phyloP scores from a whole-genome alignment of 1,139 yeast species.

The Yamadazyma membranifaciens region DNA sequence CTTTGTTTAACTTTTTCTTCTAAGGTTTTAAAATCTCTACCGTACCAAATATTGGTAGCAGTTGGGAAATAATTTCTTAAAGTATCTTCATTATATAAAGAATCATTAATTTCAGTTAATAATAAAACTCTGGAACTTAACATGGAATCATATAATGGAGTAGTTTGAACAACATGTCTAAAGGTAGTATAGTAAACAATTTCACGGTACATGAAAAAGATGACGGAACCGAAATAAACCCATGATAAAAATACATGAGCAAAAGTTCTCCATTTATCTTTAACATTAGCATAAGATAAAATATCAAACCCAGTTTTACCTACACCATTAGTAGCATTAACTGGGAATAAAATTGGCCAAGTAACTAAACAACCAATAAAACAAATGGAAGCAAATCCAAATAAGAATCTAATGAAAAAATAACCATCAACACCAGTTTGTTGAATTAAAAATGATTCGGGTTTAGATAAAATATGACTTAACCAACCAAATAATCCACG shows the following conservation, averaged over 20 bases:
- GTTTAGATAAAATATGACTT: conserved; percentile 46
- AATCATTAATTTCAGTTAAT: conserved; percentile 59
- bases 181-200: conserved; percentile 63
- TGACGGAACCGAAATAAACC: conserved; percentile 58
- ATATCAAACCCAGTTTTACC: conserved; percentile 56
- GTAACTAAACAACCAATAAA: conserved; percentile 61
- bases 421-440: conserved; percentile 89
- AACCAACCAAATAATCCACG: conserved; percentile 59
- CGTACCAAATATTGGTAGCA: conserved; percentile 59
- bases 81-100: conserved; percentile 47
- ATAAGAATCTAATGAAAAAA: conserved; percentile 75
- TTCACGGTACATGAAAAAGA: conserved; percentile 69
- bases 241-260: conserved; percentile 75
- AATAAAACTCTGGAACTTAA: conserved; percentile 66
- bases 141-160: conserved; percentile 68
- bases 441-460: conserved; percentile 69
- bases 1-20: conserved; percentile 56
- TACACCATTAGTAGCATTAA: conserved; percentile 80
- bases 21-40: conserved; percentile 56
- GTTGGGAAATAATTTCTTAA: conserved; percentile 60
- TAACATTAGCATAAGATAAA: conserved; percentile 63
- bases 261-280: conserved; percentile 56
- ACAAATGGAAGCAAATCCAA: conserved; percentile 58
- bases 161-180: conserved; percentile 66
- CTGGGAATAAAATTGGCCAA: conserved; percentile 81